Evolutionary conservation across 1,284 basidiomycete species (phyloP).

Genomic region (Pyrrhoderma noxium): DNA sequence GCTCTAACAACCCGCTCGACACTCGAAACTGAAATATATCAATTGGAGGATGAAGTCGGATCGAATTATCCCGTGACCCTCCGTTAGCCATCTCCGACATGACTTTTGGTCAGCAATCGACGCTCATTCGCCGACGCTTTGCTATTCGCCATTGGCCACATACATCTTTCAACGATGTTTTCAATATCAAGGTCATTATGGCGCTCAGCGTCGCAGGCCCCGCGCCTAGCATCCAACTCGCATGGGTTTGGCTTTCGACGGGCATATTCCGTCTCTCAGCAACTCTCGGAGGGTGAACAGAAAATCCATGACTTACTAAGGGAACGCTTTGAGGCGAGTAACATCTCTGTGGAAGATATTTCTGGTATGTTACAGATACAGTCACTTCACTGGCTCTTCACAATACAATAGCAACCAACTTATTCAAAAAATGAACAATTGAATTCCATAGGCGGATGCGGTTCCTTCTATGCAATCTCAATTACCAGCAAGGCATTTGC

Average conservation of each 20-base stretch:
- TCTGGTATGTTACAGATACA: conserved; percentile 54
- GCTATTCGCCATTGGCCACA: neutral
- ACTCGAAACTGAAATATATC: too few relatives aligned
- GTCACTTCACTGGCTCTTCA: neutral
- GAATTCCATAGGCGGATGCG: conserved; percentile 74
- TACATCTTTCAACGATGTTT: conserved; percentile 1
- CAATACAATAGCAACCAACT: neutral
- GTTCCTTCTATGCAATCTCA: conserved; percentile 91
- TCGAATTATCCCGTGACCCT: conserved; percentile 6
- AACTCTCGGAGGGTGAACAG: conserved; percentile 52
- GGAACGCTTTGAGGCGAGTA: conserved; percentile 46
- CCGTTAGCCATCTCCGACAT: neutral
- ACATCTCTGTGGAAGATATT: conserved; percentile 76
- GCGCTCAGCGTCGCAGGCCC: neutral
- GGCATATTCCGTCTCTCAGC: too few relatives aligned
- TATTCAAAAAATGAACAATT: neutral
- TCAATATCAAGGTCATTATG: neutral
- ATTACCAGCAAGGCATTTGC: conserved; percentile 83
- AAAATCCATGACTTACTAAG: conserved; percentile 68
- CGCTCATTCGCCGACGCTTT: conserved; percentile 6
- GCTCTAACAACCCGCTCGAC: too few relatives aligned
- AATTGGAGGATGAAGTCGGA: neutral
- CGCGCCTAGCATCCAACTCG: neutral
- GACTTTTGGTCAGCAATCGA: conserved; percentile 5
- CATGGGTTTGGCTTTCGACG: too few relatives aligned